Evolutionary conservation across 345 rosid species (phyloP).

Genomic region (Zanthoxylum bungeanum): DNA sequence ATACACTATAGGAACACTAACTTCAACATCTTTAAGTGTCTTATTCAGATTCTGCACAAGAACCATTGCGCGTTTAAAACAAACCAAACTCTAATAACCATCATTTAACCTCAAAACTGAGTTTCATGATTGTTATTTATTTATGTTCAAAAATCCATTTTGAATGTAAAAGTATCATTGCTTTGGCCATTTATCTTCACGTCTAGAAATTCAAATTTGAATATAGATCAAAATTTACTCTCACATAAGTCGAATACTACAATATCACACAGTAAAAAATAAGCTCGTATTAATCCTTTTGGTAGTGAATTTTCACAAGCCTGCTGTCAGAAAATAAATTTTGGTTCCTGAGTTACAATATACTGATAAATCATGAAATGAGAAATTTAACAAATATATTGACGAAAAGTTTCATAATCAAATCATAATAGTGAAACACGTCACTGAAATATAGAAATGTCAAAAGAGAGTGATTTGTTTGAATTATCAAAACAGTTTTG

Average conservation of each 20-base stretch:
- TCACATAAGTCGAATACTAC: neutral
- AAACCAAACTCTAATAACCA: neutral
- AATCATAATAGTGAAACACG: neutral
- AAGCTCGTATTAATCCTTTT: neutral
- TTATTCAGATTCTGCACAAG: slow-evolving; percentile 38
- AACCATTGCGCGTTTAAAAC: neutral
- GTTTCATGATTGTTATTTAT: neutral
- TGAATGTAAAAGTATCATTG: neutral
- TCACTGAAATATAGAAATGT: neutral
- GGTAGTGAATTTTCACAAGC: neutral
- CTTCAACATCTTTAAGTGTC: slow-evolving; percentile 70
- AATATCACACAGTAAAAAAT: neutral
- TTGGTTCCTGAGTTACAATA: neutral
- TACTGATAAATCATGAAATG: neutral
- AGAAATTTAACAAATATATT: neutral
- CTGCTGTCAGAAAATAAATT: no score
- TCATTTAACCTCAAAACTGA: neutral
- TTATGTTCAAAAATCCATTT: neutral
- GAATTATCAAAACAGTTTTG: neutral
- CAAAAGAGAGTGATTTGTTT: neutral
- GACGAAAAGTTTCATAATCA: neutral
- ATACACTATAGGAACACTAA: slow-evolving; percentile 69
- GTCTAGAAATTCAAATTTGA: neutral
- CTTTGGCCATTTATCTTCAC: neutral
- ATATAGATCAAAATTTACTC: neutral